Evolutionary conservation across 306 rosid species (phyloP), one percentile per base, ranked within the genome.

Genomic region (Vicia villosa): DNA sequence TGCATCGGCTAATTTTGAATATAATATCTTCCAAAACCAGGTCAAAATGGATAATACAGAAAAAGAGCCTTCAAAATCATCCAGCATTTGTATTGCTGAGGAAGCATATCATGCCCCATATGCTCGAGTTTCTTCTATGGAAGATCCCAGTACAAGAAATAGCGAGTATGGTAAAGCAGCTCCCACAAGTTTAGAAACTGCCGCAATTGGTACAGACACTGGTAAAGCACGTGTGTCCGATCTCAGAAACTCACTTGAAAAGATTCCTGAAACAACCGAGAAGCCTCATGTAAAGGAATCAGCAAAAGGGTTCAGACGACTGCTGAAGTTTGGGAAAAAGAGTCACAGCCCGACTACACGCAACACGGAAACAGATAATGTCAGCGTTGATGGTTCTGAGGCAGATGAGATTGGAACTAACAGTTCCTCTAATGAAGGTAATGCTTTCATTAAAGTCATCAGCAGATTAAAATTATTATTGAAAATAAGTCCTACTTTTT

Each of bases 321-420:
- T 91, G 57, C 73, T 91, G 60, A 95, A 84, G 86, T 91, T 95
- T 74, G 99, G 96, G 24, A 91, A 83, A 79, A 95, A 95, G 87
- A 91, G 85, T 84, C 85, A 90, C 20, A 73, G 89, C 84, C 79
- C 91, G 10, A 82, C 84, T 36, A 63, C 83, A 30, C 80, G 49
- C 62, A 79, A 50, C 69, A 45, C 21, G n/a, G 96, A 91, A 70
- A 75, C 88, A 21, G 92, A 94, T 79, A 86, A 66, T 73, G 66
- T 51, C 74, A 80, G 88, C 78, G 8, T 71, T 30, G 82, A 70
- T 52, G 86, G 78, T 70, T 84, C 89, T 12, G 96, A 84, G 76
- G 85, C 84, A 24, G 89, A 83, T 82, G 95, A 84, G 78, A 38
- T 41, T 76, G 93, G 81, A 79, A 69, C 74, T 3, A 83, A 70